These are phyloP conservation scores for Nissolia schottii DNA, from an alignment of 306 rosid species.

Conservation along the genomic window DNA sequence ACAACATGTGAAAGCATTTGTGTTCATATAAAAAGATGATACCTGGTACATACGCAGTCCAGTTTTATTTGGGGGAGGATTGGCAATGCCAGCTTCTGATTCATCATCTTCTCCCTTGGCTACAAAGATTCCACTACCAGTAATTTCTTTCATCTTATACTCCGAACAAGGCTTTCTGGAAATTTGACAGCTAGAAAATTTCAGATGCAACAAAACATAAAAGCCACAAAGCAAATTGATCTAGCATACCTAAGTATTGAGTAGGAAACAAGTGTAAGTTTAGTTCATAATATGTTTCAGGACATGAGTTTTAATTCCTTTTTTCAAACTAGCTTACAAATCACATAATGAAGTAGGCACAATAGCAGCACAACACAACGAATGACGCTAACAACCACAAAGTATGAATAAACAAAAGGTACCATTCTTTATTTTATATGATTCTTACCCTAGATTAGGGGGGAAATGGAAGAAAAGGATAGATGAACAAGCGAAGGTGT, in stretches of 20 bases:
- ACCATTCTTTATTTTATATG: not conserved
- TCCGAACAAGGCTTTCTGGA: slow-evolving; percentile 91
- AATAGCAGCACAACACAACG: not conserved
- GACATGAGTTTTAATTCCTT: not conserved
- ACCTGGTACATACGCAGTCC: slow-evolving; percentile 97
- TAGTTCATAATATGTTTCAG: not conserved
- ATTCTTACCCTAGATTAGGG: not conserved
- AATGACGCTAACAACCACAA: not conserved
- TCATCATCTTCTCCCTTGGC: slow-evolving; percentile 56
- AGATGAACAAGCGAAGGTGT: not conserved
- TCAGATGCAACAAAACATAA: slow-evolving; percentile 19
- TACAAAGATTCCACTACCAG: slow-evolving; percentile 93
- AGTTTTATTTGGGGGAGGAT: slow-evolving; percentile 50
- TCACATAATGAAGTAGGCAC: not conserved
- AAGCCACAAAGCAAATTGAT: not conserved
- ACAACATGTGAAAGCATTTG: not conserved
- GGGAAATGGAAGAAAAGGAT: not conserved
- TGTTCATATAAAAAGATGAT: slow-evolving; percentile 8
- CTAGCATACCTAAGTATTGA: not conserved
- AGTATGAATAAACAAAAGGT: not conserved
- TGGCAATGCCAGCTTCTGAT: slow-evolving; percentile 55
- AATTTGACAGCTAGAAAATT: slow-evolving; percentile 16
- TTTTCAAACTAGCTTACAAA: not conserved
- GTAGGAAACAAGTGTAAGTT: not conserved
- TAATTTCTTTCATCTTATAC: slow-evolving; percentile 95